Percentiles rank a stretch among this genome's conserved stretches.
These are phyloP conservation scores for Pittosporum tobira DNA, from an alignment of 129 eudicot species.

Conservation along the genomic window DNA sequence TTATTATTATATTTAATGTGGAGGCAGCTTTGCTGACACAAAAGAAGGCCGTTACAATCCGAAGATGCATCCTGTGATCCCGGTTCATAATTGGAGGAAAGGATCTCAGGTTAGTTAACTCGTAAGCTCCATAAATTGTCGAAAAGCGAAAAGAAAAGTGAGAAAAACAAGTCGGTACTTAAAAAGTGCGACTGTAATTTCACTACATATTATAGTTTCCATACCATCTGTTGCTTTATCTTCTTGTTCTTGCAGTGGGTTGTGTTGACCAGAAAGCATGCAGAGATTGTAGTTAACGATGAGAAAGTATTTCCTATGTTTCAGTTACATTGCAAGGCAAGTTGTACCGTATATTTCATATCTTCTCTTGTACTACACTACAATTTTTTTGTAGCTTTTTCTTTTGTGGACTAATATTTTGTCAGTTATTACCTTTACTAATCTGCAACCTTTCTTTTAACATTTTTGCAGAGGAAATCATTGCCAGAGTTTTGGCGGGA, in stretches of 20 bases:
- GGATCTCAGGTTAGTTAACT: slow-evolving; percentile 72
- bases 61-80: slow-evolving; percentile 81
- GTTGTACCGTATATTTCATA: slow-evolving; percentile 6
- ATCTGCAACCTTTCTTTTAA: slow-evolving; percentile 14
- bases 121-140: neutral
- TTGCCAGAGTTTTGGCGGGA: slow-evolving; percentile 98
- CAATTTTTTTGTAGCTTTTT: neutral
- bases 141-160: neutral
- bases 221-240: neutral
- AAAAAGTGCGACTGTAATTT: neutral
- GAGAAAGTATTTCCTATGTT: slow-evolving; percentile 68
- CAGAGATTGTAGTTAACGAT: slow-evolving; percentile 58
- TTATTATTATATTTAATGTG: neutral
- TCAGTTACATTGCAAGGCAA: slow-evolving; percentile 86
- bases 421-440: neutral
- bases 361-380: neutral
- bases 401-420: neutral
- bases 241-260: slow-evolving; percentile 78
- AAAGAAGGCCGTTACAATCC: slow-evolving; percentile 98
- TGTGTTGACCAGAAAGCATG: slow-evolving; percentile 80
- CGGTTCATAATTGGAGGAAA: slow-evolving; percentile 77
- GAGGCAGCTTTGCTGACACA: slow-evolving; percentile 72
- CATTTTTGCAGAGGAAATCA: slow-evolving; percentile 58
- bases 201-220: neutral
- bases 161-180: neutral